Percentiles rank a stretch among this genome's conserved stretches.
These are phyloP conservation scores for Backusella sp. DNA, from an alignment of 192 early-diverging fungal genomes.

Conservation along the genomic window DNA sequence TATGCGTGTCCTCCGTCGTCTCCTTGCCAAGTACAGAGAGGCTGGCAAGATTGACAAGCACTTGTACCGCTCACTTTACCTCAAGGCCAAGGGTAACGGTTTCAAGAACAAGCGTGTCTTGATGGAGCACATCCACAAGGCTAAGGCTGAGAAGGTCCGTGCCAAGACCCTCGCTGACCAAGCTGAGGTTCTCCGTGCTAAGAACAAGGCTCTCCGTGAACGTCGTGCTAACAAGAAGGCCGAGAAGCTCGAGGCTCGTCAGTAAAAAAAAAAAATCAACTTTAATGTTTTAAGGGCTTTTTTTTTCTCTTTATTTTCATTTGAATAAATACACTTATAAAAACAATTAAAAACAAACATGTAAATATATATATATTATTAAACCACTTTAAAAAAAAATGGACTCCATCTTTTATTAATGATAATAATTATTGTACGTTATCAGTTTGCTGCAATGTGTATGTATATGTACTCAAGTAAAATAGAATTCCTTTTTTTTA, in stretches of 20 bases:
- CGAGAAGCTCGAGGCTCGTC: conserved; percentile 61
- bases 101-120: conserved; percentile 99
- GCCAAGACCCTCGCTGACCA: conserved; percentile 91
- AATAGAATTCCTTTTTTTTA: not conserved
- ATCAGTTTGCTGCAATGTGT: not conserved
- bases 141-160: conserved; percentile 97
- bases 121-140: conserved; percentile 99
- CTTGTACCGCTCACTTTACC: conserved; percentile 94
- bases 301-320: not conserved
- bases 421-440: not conserved
- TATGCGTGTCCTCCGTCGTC: conserved; percentile 92
- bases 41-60: conserved; percentile 97
- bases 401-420: not conserved
- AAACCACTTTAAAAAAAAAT: not conserved
- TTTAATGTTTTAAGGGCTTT: not conserved
- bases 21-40: conserved; percentile 97
- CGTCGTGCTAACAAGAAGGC: conserved; percentile 83
- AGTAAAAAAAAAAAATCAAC: conserved; percentile 10
- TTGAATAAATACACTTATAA: not conserved
- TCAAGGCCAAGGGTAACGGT: conserved; percentile 99
- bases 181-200: conserved; percentile 95
- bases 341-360: not conserved
- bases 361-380: not conserved
- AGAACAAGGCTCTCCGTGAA: conserved; percentile 93
- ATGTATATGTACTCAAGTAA: not conserved